Base-by-base conservation (phyloP, 2,329 filamentous ascomycete genomes). In the Orbilia brochopaga region DNA sequence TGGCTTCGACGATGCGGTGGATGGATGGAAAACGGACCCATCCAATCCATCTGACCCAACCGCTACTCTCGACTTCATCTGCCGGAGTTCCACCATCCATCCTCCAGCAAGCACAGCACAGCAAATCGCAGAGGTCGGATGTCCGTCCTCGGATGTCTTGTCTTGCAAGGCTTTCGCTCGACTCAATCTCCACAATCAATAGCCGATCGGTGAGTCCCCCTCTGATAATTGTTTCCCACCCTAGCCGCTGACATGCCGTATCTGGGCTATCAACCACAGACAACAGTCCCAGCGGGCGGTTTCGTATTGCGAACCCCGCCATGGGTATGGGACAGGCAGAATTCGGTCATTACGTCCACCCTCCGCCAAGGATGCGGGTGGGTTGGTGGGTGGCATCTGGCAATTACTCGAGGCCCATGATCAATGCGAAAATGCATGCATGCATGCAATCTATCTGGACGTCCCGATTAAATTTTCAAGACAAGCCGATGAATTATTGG, bases 51-150 rank as follows among this genome's bases (percentile, higher is more conserved):
- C 17, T 6, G 15, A 10, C 44, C 19, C 19, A 10, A 15, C 17
- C 17, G 44, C 8, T 19, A 10, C 15, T 19, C 15, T 19, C 19
- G 13, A n/a, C 40, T 44, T 7, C 40, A 15, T 44, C 40, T 15
- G 7, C 15, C 44, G n/a, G 44, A 5, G n/a, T 48, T 48, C n/a
- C 15, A 78, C 74, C n/a, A n/a, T n/a, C n/a, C n/a, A n/a, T n/a
- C n/a, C n/a, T n/a, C n/a, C n/a, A 3, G 80, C 77, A 1, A 81
- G 81, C 3, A 80, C 66, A 35, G 77, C 78, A 65, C 81, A 7
- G 7, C n/a, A n/a, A n/a, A n/a, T n/a, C 11, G 19, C 46, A 4
- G 19, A 51, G 46, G 21, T n/a, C 13, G 19, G 23, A 59, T 35
- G 55, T 52, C 35, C 40, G 40, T 44, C 40, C 17, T 44, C 13